Evolutionary conservation across 768 basidiomycete genomes (phyloP).

Genomic region (Xerocomus brunneocitrinus): DNA sequence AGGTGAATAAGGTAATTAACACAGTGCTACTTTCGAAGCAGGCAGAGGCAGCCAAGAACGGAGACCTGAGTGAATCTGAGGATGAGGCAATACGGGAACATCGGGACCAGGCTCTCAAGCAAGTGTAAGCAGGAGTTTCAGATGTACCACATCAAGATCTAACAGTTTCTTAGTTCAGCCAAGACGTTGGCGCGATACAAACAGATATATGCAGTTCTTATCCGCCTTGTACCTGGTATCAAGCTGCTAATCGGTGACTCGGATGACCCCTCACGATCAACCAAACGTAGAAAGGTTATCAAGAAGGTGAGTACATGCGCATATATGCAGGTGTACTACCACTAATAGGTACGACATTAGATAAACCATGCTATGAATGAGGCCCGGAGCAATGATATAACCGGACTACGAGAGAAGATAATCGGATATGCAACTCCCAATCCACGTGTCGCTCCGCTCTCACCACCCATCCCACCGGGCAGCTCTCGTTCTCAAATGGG

Average conservation of each 20-base stretch:
- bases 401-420: background rate
- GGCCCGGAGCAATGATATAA: background rate
- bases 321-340: background rate
- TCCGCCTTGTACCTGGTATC: background rate
- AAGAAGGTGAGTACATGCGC: constrained; percentile 1
- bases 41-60: background rate
- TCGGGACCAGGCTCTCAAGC: background rate
- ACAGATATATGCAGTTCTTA: background rate
- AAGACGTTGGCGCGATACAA: background rate
- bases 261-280: background rate
- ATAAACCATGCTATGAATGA: background rate
- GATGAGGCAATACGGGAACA: background rate
- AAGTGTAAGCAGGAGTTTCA: background rate
- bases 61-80: background rate
- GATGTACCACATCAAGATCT: background rate
- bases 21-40: background rate
- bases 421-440: background rate
- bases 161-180: background rate
- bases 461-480: background rate
- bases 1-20: background rate
- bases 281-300: background rate
- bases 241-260: background rate
- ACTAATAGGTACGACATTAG: background rate
- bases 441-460: background rate
- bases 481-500: background rate